Evolutionary conservation across 495 filamentous ascomycete genomes (phyloP), one percentile per base, ranked within the genome.

Genomic region (Daldinia concentrica): DNA sequence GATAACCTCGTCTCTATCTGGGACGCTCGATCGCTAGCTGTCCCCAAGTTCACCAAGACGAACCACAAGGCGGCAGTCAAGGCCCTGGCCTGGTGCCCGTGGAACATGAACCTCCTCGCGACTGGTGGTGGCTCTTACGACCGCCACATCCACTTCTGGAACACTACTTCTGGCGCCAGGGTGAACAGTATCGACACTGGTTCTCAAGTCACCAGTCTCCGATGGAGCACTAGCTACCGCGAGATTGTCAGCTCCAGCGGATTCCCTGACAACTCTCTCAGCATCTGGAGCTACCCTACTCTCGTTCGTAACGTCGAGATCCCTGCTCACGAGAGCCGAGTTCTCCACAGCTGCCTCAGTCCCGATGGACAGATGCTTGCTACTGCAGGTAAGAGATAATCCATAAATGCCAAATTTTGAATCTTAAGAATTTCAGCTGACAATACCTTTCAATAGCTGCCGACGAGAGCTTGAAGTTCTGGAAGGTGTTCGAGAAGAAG

Each of bases 401-500:
- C 32, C 22, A 12, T 54, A 17, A 17, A 7, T 6, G 8, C 9
- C 6, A 2, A 14, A 32, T 52, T 12, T n/a, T 3, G 15, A 7
- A 39, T 30, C 32, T 26, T n/a, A 22, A 29, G 12, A 26, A 32
- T 12, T 9, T 6, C 45, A 59, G 15, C 70, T 79, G 58, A 79
- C 70, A 54, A 62, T 24, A 57, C 17, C n/a, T 19, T 57, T 9
- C 30, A 15, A 58, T 55, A 82, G 92, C 94, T 63, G 93, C 94
- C 17, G 95, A 99, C 76, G 95, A 99, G 86, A 93, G 89, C 77
- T 85, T 99, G 78, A 99, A 99, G 81, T 99, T 99, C 87, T 99
- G 95, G 95, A 99, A 98, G 89, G 82, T 98, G 70, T 99, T 99
- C 73, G 95, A 99, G 87, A 97, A 96, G 88, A 97, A 97, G 86